phyloP scores from a whole-genome alignment of 2,329 filamentous ascomycete genomes.

The Emmonsia crescens region DNA sequence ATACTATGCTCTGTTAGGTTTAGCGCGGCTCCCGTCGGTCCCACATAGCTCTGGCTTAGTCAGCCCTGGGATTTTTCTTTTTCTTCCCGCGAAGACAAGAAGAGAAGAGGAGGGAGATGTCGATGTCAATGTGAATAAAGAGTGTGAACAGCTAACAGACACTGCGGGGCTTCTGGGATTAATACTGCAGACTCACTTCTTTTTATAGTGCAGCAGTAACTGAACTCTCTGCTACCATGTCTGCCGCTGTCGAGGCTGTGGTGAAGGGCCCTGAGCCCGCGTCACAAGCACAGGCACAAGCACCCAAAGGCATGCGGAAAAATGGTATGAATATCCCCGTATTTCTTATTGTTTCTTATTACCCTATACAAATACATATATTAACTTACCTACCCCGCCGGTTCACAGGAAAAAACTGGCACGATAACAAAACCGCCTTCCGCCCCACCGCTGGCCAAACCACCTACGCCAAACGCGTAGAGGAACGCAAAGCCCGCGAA shows the following conservation, averaged over 20 bases:
- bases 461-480: conserved; percentile 65
- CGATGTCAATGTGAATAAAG: too few species aligned
- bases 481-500: conserved; percentile 56
- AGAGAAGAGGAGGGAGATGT: neutral
- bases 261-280: neutral
- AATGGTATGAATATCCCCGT: neutral
- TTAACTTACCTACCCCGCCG: neutral
- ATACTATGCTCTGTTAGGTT: neutral
- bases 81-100: neutral
- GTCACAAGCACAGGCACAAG: neutral
- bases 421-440: conserved; percentile 70
- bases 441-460: conserved; percentile 67
- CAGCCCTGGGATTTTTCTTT: neutral
- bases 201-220: neutral
- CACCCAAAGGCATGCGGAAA: conserved; percentile 2
- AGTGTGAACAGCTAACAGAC: neutral
- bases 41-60: neutral
- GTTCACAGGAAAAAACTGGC: conserved; percentile 83
- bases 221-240: neutral
- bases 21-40: neutral
- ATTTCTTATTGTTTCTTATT: neutral
- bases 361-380: neutral
- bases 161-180: neutral
- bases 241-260: neutral
- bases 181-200: too few species aligned